Evolutionary conservation across 352 stramenopile species (phyloP).

Genomic region (Globisporangium cystogenes): DNA sequence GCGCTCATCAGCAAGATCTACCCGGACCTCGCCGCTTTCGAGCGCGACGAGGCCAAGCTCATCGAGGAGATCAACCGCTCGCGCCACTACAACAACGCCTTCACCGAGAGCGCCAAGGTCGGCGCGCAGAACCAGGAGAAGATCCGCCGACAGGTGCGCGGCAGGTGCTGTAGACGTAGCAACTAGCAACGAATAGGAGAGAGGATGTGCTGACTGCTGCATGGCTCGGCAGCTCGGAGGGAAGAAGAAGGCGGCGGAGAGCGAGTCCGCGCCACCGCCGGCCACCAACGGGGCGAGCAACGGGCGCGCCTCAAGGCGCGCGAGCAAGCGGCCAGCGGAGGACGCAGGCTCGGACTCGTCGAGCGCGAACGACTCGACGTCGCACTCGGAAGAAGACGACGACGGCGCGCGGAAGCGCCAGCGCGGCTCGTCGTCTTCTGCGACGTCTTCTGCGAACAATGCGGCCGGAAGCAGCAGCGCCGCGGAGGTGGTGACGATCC

Average conservation of each 20-base stretch:
- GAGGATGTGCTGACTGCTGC: background rate
- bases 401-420: conserved; percentile 1
- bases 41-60: conserved; percentile 73
- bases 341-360: conserved; percentile 2
- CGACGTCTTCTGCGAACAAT: background rate
- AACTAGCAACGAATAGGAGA: too few relatives aligned
- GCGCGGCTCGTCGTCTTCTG: background rate
- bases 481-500: conserved; percentile 36
- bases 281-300: background rate
- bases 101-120: conserved; percentile 68
- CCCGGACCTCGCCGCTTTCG: conserved; percentile 75
- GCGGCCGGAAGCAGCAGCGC: too few relatives aligned
- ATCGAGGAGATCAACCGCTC: conserved; percentile 75
- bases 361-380: conserved; percentile 9
- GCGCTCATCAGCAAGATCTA: conserved; percentile 83
- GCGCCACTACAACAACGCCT: conserved; percentile 79
- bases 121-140: conserved; percentile 66
- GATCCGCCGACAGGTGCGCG: conserved; percentile 43
- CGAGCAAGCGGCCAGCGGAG: background rate
- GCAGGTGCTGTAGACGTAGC: background rate
- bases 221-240: background rate
- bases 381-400: conserved; percentile 5
- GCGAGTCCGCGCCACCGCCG: background rate
- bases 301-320: background rate
- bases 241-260: conserved; percentile 10